These are phyloP conservation scores for Debaryomyces subglobosus DNA, from an alignment of 1,139 yeast species.

Conservation along the genomic window DNA sequence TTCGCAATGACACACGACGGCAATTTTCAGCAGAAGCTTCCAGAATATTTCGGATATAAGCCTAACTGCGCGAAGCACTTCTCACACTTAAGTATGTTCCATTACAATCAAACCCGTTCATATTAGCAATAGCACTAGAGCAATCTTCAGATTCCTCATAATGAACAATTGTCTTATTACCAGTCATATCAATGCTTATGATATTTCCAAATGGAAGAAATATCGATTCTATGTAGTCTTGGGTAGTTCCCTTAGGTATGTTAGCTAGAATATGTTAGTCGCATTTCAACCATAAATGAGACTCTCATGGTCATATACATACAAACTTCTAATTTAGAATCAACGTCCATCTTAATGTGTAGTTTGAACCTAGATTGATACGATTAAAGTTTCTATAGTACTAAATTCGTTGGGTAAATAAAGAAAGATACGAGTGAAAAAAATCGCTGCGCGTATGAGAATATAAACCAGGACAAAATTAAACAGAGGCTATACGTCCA, in stretches of 20 bases:
- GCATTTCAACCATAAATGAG: not conserved
- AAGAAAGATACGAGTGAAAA: not conserved
- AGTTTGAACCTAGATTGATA: not conserved
- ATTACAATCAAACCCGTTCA: conserved; percentile 15
- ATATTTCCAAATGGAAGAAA: conserved; percentile 18
- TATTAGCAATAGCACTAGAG: conserved; percentile 15
- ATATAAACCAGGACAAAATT: not conserved
- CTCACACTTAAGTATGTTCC: conserved; percentile 13
- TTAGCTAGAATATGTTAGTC: conserved; percentile 13
- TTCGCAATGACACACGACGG: not conserved
- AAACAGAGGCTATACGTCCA: not conserved
- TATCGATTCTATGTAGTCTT: conserved; percentile 12
- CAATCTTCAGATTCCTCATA: conserved; percentile 17
- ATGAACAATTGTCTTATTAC: conserved; percentile 10
- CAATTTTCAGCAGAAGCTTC: conserved; percentile 1
- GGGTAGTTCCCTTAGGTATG: conserved; percentile 11
- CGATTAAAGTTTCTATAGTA: not conserved
- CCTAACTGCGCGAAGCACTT: not conserved
- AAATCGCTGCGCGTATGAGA: not conserved
- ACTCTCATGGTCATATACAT: conserved; percentile 1
- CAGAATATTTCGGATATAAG: not conserved
- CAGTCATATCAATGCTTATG: conserved; percentile 1
- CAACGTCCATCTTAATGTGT: conserved; percentile 1
- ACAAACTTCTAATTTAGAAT: conserved; percentile 10
- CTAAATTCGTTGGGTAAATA: not conserved